Conservation (phyloP, 306 rosid genomes). For the Fragaria ananassa region DNA sequence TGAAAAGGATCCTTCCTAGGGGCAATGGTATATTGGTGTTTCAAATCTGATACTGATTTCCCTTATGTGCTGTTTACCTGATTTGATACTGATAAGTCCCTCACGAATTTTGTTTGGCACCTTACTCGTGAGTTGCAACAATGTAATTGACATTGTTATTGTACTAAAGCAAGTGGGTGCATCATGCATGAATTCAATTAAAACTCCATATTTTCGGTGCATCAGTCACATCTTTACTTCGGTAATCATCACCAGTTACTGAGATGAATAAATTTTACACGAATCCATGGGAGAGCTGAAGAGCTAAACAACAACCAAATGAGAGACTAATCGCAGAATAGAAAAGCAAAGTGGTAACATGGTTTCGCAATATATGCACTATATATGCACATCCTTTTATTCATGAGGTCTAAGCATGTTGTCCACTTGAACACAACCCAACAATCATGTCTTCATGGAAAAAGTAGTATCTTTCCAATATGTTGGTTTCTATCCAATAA, state of each 20-base stretch:
- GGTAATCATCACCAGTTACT: neutral
- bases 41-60: neutral
- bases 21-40: neutral
- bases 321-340: neutral
- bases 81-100: neutral
- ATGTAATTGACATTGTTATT: too few species aligned
- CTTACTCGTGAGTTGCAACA: neutral
- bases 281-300: neutral
- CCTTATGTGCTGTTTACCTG: neutral
- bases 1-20: neutral
- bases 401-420: neutral
- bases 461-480: constrained; percentile 78
- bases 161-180: neutral
- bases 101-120: neutral
- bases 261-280: neutral
- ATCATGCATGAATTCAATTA: neutral
- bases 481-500: constrained; percentile 73
- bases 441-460: constrained; percentile 29
- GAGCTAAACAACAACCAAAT: neutral
- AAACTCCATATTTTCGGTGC: neutral
- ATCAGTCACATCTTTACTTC: neutral
- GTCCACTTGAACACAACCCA: neutral
- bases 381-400: neutral
- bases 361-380: neutral
- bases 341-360: neutral